Conservation (phyloP, 768 basidiomycete species). For the Lyophyllum decastes region DNA sequence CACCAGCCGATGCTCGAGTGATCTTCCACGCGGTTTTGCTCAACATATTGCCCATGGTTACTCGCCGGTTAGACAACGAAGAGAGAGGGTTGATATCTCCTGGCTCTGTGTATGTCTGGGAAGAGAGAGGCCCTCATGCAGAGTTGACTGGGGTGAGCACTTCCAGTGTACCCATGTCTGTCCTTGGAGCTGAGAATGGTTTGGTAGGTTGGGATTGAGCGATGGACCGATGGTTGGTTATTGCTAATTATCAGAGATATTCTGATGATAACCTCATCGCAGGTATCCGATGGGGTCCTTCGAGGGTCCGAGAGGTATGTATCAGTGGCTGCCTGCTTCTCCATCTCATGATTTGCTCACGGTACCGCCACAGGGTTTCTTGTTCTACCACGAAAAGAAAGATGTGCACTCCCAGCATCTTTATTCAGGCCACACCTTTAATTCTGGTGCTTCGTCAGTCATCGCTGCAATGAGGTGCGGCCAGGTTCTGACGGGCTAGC, state of each 20-base stretch:
- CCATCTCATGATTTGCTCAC: slow-evolving; percentile 8
- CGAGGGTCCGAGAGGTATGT: slow-evolving; percentile 72
- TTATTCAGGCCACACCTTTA: slow-evolving; percentile 49
- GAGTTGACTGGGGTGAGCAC: slow-evolving; percentile 69
- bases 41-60: slow-evolving; percentile 74
- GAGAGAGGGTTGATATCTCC: slow-evolving; percentile 72
- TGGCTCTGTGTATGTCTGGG: slow-evolving; percentile 84
- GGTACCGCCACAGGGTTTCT: slow-evolving; percentile 55
- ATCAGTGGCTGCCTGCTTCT: slow-evolving; percentile 1
- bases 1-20: slow-evolving; percentile 52
- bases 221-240: slow-evolving; percentile 73
- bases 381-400: slow-evolving; percentile 80
- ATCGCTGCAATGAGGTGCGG: not conserved
- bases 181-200: slow-evolving; percentile 7
- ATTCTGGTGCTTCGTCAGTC: slow-evolving; percentile 27
- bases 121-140: slow-evolving; percentile 73
- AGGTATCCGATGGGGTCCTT: slow-evolving; percentile 79
- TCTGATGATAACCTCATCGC: slow-evolving; percentile 4
- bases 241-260: not conserved
- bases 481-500: not conserved
- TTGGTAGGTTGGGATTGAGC: slow-evolving; percentile 72
- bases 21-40: slow-evolving; percentile 76
- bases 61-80: slow-evolving; percentile 73
- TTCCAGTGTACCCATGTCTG: not conserved
- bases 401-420: slow-evolving; percentile 44